Percentiles rank a stretch among this genome's conserved stretches.
Conservation (phyloP, 2,329 filamentous ascomycete species). For the Fusarium dlaminii region DNA sequence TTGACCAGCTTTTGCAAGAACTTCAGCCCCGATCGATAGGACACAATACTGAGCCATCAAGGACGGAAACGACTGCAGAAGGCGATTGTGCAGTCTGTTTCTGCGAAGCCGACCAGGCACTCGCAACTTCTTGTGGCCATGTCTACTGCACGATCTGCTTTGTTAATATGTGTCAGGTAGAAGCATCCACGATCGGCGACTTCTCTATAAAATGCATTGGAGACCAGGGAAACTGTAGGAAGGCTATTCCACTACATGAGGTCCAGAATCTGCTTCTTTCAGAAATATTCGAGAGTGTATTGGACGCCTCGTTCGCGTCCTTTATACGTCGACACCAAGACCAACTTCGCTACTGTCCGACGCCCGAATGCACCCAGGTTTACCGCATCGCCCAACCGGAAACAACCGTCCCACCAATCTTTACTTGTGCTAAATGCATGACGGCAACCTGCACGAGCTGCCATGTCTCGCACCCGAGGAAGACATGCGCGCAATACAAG, state of each 20-base stretch:
- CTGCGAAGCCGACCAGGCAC: conserved; percentile 48
- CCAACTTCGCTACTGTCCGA: conserved; percentile 53
- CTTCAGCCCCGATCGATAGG: neutral
- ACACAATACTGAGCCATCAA: accelerated
- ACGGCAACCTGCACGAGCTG: conserved; percentile 49
- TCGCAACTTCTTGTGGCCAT: conserved; percentile 51
- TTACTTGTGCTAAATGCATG: conserved; percentile 52
- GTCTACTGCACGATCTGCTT: conserved; percentile 56
- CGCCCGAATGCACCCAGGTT: conserved; percentile 53
- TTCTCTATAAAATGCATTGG: neutral
- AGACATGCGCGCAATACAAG: conserved; percentile 49
- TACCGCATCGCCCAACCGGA: conserved; percentile 46
- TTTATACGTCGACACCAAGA: conserved; percentile 48
- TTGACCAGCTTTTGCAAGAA: conserved; percentile 39
- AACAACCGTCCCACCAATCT: neutral
- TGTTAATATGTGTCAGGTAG: conserved; percentile 27
- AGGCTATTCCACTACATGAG: conserved; percentile 41
- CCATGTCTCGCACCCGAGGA: conserved; percentile 44
- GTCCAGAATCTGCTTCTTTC: conserved; percentile 41
- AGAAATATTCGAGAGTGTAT: conserved; percentile 46
- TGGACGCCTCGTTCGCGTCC: conserved; percentile 48
- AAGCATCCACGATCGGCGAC: neutral
- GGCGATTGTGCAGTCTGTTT: conserved; percentile 50
- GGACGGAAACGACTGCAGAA: neutral
- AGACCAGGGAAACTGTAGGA: neutral